These are phyloP conservation scores for Calvatia gigantea DNA, from an alignment of 768 basidiomycete species.

Conservation along the genomic window DNA sequence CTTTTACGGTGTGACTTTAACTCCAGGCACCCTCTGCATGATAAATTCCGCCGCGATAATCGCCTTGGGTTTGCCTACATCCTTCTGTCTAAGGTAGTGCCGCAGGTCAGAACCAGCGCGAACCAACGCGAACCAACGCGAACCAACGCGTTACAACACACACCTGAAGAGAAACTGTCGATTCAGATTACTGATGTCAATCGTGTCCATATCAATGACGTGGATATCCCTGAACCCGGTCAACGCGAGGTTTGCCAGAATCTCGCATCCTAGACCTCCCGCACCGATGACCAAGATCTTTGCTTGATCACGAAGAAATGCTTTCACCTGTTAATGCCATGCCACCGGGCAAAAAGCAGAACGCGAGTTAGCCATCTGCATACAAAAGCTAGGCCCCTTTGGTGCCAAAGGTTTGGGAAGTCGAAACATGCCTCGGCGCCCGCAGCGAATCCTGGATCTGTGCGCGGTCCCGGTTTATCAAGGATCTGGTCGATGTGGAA, in stretches of 20 bases:
- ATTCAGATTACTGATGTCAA: conserved; percentile 98
- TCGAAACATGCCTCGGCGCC: conserved; percentile 64
- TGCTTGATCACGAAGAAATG: conserved; percentile 75
- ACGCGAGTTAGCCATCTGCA: not conserved
- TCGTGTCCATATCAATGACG: conserved; percentile 99
- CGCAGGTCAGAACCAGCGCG: not conserved
- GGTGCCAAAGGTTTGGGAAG: not conserved
- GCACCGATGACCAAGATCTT: conserved; percentile 98
- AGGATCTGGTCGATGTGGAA: conserved; percentile 84
- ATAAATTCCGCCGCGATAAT: conserved; percentile 93
- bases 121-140: not conserved
- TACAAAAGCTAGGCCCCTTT: not conserved
- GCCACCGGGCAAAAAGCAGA: not conserved
- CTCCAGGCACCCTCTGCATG: conserved; percentile 94
- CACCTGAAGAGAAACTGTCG: conserved; percentile 97
- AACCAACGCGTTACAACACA: conserved; percentile 14
- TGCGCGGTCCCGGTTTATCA: conserved; percentile 84
- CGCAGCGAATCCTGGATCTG: conserved; percentile 77
- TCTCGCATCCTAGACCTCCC: conserved; percentile 96
- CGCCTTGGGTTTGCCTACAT: conserved; percentile 94
- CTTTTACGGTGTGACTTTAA: conserved; percentile 93
- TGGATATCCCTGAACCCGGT: conserved; percentile 98
- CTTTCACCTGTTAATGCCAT: conserved; percentile 66
- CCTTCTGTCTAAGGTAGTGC: conserved; percentile 58
- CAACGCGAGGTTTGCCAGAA: conserved; percentile 91